Conservation (phyloP, 805 yeast species). For the Spencermartinsiella europaea region DNA sequence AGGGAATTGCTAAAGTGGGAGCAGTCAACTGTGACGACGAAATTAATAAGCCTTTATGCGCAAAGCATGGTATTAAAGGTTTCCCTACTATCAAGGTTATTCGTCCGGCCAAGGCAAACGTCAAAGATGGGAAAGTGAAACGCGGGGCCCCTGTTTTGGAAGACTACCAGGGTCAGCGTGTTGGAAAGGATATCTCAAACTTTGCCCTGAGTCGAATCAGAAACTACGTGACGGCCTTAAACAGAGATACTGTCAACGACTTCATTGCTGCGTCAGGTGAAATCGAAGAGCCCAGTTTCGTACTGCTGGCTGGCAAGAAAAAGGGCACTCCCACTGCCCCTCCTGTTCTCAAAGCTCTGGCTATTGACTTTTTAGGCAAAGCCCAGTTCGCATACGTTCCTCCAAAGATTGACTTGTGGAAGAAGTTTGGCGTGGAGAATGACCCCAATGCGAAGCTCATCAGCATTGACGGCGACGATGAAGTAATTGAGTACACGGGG, state of each 20-base stretch:
- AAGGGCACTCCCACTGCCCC: constrained; percentile 22
- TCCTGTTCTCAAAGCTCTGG: constrained; percentile 28
- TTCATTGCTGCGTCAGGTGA: constrained; percentile 24
- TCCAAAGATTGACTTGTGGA: constrained; percentile 26
- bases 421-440: constrained; percentile 20
- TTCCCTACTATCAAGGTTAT: constrained; percentile 81
- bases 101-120: constrained; percentile 62
- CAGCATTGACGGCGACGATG: constrained; percentile 23
- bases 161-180: constrained; percentile 30
- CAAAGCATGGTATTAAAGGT: constrained; percentile 59
- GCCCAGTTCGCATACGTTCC: constrained; percentile 26
- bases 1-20: constrained; percentile 36
- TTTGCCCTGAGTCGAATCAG: constrained; percentile 26
- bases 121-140: constrained; percentile 15
- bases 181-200: constrained; percentile 23
- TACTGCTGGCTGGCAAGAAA: constrained; percentile 26
- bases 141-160: constrained; percentile 21
- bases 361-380: constrained; percentile 25
- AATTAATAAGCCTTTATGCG: constrained; percentile 63
- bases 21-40: constrained; percentile 82
- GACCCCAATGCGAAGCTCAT: constrained; percentile 25
- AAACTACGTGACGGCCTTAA: constrained; percentile 27
- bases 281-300: constrained; percentile 23
- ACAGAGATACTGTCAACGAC: constrained; percentile 17
- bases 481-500: constrained; percentile 26